These are phyloP conservation scores for Geotrichum bryndzae DNA, from an alignment of 1,139 yeast genomes.

Conservation along the genomic window DNA sequence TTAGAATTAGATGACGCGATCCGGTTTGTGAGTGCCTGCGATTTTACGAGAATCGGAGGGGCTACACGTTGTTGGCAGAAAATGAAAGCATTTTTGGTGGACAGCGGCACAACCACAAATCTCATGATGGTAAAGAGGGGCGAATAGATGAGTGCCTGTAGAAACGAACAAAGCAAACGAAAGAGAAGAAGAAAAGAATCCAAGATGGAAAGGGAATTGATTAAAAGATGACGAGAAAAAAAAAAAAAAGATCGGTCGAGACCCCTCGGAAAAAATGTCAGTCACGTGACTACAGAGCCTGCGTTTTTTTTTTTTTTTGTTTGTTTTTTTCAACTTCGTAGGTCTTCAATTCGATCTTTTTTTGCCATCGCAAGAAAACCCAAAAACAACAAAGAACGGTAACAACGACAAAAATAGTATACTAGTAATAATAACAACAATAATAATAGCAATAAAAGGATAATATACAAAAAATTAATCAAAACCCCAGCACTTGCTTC, in stretches of 20 bases:
- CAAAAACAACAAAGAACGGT: neutral
- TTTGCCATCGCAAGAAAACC: neutral
- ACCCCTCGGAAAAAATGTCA: neutral
- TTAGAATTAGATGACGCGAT: neutral
- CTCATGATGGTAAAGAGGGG: conserved; percentile 22
- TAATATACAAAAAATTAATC: no score
- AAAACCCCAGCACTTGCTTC: neutral
- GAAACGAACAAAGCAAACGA: neutral
- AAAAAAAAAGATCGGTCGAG: neutral
- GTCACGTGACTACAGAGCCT: neutral
- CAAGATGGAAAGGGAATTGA: neutral
- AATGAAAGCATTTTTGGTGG: conserved; percentile 27
- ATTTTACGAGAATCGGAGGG: conserved; percentile 21
- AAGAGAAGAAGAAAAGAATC: neutral
- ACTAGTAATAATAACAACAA: neutral
- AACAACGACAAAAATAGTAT: neutral
- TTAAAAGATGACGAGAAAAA: neutral
- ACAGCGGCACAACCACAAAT: conserved; percentile 29
- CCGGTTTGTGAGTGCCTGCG: conserved; percentile 3
- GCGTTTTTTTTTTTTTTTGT: neutral
- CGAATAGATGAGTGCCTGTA: neutral
- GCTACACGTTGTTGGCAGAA: conserved; percentile 29
- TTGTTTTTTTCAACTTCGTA: neutral
- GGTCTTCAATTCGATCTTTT: neutral
- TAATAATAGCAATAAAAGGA: neutral